A percentile compares a stretch with the other conserved stretches of the same genome.
Evolutionary conservation across 352 stramenopile species (phyloP).

Genomic region (Pythium rishiriense): DNA sequence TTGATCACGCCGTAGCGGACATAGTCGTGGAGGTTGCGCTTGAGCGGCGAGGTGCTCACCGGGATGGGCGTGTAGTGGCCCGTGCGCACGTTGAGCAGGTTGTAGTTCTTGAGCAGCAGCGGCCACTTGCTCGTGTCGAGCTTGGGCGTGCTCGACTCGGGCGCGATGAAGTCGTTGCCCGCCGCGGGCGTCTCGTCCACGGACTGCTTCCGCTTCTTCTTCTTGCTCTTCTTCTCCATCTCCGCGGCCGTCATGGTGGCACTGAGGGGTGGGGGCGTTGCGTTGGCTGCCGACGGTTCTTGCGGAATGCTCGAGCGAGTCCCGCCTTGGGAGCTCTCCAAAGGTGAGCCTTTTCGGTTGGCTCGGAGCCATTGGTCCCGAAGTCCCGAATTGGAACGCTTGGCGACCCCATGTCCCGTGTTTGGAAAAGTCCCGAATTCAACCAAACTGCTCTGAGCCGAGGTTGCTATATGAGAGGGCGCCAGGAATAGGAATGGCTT

Average conservation of each 20-base stretch:
- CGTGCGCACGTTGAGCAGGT: constrained; percentile 98
- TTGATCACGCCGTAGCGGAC: constrained; percentile 99
- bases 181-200: constrained; percentile 32
- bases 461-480: constrained; percentile 17
- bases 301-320: constrained; percentile 6
- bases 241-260: constrained; percentile 58
- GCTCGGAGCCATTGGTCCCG: constrained; percentile 35
- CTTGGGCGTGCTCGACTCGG: constrained; percentile 83
- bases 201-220: constrained; percentile 88
- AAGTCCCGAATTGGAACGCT: constrained; percentile 23
- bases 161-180: constrained; percentile 77
- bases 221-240: constrained; percentile 86
- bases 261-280: no score
- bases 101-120: constrained; percentile 99
- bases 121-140: constrained; percentile 98
- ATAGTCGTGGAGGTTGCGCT: constrained; percentile 97
- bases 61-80: constrained; percentile 99
- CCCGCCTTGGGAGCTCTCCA: not conserved
- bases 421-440: constrained; percentile 14
- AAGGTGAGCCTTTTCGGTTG: constrained; percentile 24
- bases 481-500: not conserved
- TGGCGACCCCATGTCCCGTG: constrained; percentile 15
- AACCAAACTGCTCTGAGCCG: not conserved
- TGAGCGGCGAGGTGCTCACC: constrained; percentile 94
- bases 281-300: not conserved